Evolutionary conservation across 2,329 filamentous ascomycete genomes (phyloP), one percentile per base, ranked within the genome.

Genomic region (Apiospora phragmitis): DNA sequence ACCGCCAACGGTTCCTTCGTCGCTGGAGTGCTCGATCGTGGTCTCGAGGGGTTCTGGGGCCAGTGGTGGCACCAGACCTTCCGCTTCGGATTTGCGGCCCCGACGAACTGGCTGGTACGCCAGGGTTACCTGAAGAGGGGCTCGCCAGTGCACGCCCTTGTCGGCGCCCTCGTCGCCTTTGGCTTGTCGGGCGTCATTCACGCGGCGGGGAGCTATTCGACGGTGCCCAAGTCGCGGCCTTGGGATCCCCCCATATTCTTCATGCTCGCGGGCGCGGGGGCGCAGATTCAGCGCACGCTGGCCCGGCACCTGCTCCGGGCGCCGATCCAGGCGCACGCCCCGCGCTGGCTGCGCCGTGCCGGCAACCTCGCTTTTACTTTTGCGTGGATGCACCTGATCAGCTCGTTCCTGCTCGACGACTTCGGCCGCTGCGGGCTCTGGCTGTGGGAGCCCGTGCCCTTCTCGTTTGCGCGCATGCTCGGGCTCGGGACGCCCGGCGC

Each of bases 41-140:
- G 95, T 0, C 84, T 98, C 1, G 86, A 88, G 0, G 95, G 94
- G 0, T 92, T 92, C 81, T 98, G 95, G 95, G 91, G 93, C 62
- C 86, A 85, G 29, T 95, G 90, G 87, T 98, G 95, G 95, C 95
- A 98, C 80, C 95, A 98, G 81, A 91, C 92, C 3, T 97, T 97
- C 82, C 92, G 94, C 0, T 87, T 90, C 70, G 90, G 89, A 2
- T 94, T 95, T 77, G 82, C 88, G 49, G 87, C 90, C 4, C 91
- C 92, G 0, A 83, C 86, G 0, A 80, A 80, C 1, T 88, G 83
- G 76, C 75, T 92, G 70, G 79, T 80, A 11, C 74, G 79, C 72
- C 69, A 72, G 51, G 81, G 85, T 24, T 78, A 84, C 74, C 67
- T 89, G 71, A 75, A 73, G 72, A 73, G 78, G 74, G 75, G 80